These are phyloP conservation scores for Trypethelium eluteriae DNA, from an alignment of 495 filamentous ascomycete species.

Conservation along the genomic window DNA sequence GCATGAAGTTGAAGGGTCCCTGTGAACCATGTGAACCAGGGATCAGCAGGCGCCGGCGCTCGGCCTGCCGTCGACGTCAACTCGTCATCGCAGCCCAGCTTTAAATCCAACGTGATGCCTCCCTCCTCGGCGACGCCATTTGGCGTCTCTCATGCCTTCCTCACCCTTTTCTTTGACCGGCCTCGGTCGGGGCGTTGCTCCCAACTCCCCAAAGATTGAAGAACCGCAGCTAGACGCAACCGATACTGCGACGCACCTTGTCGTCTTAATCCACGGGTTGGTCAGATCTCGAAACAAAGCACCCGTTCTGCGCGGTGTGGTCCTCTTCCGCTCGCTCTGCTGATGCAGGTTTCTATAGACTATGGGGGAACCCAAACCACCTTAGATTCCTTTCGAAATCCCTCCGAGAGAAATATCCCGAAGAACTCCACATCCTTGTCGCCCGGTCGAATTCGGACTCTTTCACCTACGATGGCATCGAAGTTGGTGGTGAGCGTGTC, in stretches of 20 bases:
- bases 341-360: conserved; percentile 38
- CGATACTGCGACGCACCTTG: conserved; percentile 60
- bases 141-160: conserved; percentile 7
- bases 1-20: not conserved
- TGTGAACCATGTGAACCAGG: not conserved
- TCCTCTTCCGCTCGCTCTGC: not conserved
- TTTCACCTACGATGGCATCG: conserved; percentile 92
- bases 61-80: not conserved
- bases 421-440: conserved; percentile 65
- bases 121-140: not conserved
- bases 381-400: conserved; percentile 61
- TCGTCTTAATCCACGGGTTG: conserved; percentile 93
- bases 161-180: not conserved
- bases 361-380: conserved; percentile 90
- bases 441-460: conserved; percentile 72
- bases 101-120: conserved; percentile 6
- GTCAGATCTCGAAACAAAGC: conserved; percentile 18
- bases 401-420: conserved; percentile 56
- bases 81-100: conserved; percentile 1
- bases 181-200: not conserved
- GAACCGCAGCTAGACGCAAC: conserved; percentile 16
- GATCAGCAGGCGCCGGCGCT: not conserved
- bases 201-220: not conserved
- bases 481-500: conserved; percentile 81
- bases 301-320: not conserved